Evolutionary conservation across 148 eudicot genomes (phyloP).

Genomic region (Rhododendron griersonianum): DNA sequence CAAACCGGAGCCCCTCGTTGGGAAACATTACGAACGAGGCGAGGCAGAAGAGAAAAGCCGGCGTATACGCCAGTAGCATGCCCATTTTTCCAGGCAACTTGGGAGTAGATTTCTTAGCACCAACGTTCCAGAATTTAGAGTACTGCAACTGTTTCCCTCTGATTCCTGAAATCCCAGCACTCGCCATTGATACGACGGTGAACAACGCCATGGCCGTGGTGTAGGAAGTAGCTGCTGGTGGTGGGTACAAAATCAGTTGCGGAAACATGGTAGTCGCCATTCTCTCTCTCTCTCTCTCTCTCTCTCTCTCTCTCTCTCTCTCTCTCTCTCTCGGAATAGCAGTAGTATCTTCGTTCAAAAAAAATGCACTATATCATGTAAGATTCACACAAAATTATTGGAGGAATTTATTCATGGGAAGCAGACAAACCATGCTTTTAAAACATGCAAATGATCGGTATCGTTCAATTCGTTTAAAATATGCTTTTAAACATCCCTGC

Average conservation of each 20-base stretch:
- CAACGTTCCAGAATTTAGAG: constrained; percentile 29
- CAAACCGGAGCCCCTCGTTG: neutral
- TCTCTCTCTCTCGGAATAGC: too few relatives aligned
- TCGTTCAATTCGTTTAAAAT: too few relatives aligned
- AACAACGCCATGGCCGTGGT: constrained; percentile 27
- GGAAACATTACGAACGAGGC: neutral
- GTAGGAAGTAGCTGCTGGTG: constrained; percentile 22
- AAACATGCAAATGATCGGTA: too few relatives aligned
- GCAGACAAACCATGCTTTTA: too few relatives aligned
- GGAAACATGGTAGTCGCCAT: constrained; percentile 17
- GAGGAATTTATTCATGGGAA: too few relatives aligned
- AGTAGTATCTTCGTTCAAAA: too few relatives aligned
- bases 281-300: neutral
- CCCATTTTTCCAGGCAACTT: constrained; percentile 13
- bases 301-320: too few relatives aligned
- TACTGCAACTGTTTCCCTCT: constrained; percentile 38
- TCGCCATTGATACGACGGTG: constrained; percentile 5
- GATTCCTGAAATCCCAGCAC: constrained; percentile 18
- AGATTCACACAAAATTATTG: too few relatives aligned
- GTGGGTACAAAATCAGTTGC: constrained; percentile 21
- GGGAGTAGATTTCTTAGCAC: neutral
- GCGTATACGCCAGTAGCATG: constrained; percentile 10
- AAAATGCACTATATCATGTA: too few relatives aligned
- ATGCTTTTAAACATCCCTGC: too few relatives aligned
- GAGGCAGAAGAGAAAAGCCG: neutral